phyloP scores from a whole-genome alignment of 2,329 filamentous ascomycete genomes.

The Aquanectria penicillioides region DNA sequence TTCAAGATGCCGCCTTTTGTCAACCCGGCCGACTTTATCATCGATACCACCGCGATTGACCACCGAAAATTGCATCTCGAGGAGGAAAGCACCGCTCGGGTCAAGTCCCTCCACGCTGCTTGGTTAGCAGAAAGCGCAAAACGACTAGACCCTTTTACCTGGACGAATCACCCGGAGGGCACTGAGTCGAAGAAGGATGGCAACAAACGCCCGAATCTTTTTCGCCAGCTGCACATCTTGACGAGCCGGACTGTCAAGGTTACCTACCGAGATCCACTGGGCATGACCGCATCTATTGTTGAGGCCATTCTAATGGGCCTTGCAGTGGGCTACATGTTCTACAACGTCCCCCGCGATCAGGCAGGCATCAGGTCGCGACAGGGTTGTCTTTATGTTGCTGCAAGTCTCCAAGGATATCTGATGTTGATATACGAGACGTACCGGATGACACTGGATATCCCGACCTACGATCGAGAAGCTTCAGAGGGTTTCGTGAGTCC shows the following conservation, averaged over 20 bases:
- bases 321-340: conserved; percentile 78
- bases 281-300: conserved; percentile 59
- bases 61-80: conserved; percentile 74
- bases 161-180: too few species aligned
- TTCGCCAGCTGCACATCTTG: conserved; percentile 70
- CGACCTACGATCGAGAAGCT: conserved; percentile 77
- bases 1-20: conserved; percentile 73
- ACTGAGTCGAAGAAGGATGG: conserved; percentile 61
- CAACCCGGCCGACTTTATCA: conserved; percentile 78
- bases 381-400: conserved; percentile 75
- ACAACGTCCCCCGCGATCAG: conserved; percentile 69
- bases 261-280: conserved; percentile 78
- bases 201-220: too few species aligned
- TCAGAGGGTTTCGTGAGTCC: conserved; percentile 77
- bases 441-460: conserved; percentile 77
- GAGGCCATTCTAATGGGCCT: neutral
- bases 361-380: conserved; percentile 78
- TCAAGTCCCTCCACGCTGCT: too few species aligned
- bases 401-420: conserved; percentile 78
- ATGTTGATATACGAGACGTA: conserved; percentile 80
- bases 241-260: conserved; percentile 74
- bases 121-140: too few species aligned
- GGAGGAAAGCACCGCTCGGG: conserved; percentile 63
- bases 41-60: conserved; percentile 78
- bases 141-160: too few species aligned